Evolutionary conservation across 1,284 basidiomycete genomes (phyloP).

Genomic region (Trichosporon sp.): DNA sequence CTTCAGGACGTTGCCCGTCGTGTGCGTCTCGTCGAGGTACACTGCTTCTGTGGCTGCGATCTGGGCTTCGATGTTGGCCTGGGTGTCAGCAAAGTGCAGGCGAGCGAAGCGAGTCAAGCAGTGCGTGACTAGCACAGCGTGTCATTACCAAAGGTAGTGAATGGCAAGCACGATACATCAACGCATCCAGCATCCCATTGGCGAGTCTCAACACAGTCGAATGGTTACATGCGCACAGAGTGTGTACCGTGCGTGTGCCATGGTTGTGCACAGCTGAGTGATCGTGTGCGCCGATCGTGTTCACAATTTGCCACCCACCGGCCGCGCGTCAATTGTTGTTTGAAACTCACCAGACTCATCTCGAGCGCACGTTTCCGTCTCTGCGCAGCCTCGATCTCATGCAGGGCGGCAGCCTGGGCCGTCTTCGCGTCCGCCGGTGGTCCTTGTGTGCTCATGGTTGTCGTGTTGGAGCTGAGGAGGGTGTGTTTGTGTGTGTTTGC

Average conservation of each 20-base stretch:
- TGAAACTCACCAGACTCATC: constrained; percentile 41
- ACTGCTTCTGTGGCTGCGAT: constrained; percentile 59
- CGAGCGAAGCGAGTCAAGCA: not conserved
- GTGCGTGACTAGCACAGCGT: no score
- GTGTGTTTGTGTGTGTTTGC: not conserved
- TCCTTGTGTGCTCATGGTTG: constrained; percentile 47
- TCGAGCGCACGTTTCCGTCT: constrained; percentile 48
- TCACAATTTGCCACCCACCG: not conserved
- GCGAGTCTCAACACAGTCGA: no score
- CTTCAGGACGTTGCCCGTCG: constrained; percentile 46
- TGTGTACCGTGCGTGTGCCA: no score
- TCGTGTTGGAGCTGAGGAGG: not conserved
- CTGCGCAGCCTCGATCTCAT: constrained; percentile 51
- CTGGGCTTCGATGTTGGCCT: constrained; percentile 58
- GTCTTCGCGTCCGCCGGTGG: constrained; percentile 55
- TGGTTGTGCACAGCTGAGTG: not conserved
- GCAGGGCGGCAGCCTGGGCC: constrained; percentile 49
- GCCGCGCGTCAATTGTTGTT: not conserved
- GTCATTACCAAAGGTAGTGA: no score
- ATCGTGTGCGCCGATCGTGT: not conserved
- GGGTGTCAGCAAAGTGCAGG: constrained; percentile 21
- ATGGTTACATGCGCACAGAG: no score
- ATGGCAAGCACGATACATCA: not conserved
- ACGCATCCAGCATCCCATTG: no score
- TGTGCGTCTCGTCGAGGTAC: constrained; percentile 57